Evolutionary conservation across 1,284 basidiomycete species (phyloP).

Genomic region (Erythrobasidium hasegawianum): DNA sequence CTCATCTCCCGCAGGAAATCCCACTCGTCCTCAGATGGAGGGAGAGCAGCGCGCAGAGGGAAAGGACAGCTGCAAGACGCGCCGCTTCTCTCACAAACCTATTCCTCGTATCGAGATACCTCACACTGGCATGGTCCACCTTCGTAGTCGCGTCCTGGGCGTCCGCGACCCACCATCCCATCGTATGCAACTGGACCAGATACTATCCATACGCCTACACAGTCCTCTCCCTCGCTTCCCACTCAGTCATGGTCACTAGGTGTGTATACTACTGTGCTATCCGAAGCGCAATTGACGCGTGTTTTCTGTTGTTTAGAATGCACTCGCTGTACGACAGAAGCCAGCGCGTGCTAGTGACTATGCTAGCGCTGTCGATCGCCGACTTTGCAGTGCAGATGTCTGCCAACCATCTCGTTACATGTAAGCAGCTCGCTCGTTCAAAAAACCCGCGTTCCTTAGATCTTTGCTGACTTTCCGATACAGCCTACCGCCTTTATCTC

Average conservation of each 20-base stretch:
- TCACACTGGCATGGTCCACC: conserved; percentile 28
- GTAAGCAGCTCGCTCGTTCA: conserved; percentile 19
- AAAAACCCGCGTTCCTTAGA: not conserved
- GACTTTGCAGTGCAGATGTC: conserved; percentile 33
- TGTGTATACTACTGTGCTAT: not conserved
- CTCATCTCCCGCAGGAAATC: conserved; percentile 23
- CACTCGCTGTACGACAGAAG: conserved; percentile 21
- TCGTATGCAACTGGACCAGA: conserved; percentile 16
- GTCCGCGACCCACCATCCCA: conserved; percentile 2
- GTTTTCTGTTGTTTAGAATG: conserved; percentile 1
- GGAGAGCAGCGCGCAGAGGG: too few relatives aligned
- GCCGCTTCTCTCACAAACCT: conserved; percentile 13
- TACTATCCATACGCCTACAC: conserved; percentile 28
- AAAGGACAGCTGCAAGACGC: not conserved
- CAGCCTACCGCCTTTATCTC: conserved; percentile 1
- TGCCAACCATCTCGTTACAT: conserved; percentile 18
- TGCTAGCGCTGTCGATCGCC: conserved; percentile 26
- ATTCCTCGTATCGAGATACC: conserved; percentile 25
- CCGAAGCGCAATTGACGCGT: not conserved
- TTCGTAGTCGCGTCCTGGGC: conserved; percentile 31
- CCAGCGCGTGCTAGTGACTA: conserved; percentile 2
- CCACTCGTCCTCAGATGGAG: not conserved
- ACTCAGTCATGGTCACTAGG: conserved; percentile 30
- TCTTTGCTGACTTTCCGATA: not conserved
- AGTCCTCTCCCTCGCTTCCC: conserved; percentile 16